Conservation (phyloP, 2,329 filamentous ascomycete species). For the Colletotrichum musae region DNA sequence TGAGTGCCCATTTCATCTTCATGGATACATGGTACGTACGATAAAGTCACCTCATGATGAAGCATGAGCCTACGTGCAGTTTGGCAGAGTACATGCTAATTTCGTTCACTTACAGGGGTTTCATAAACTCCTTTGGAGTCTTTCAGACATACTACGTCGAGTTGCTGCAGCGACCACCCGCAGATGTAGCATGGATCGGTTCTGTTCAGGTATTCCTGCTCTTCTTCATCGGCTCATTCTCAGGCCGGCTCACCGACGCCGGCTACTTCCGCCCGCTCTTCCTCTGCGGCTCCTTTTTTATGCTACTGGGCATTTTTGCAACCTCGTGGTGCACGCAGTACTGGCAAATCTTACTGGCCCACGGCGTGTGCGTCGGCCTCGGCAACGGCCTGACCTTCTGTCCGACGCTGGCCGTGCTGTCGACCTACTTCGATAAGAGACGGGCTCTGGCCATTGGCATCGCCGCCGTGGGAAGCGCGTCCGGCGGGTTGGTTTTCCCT, state of each 20-base stretch:
- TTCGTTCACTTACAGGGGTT: slow-evolving; percentile 50
- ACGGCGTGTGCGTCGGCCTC: slow-evolving; percentile 63
- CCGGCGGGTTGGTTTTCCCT: slow-evolving; percentile 69
- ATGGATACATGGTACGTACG: slow-evolving; percentile 37
- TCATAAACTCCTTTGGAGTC: slow-evolving; percentile 60
- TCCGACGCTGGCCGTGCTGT: slow-evolving; percentile 70
- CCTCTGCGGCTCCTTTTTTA: slow-evolving; percentile 53
- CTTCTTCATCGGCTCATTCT: slow-evolving; percentile 57
- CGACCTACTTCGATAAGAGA: slow-evolving; percentile 72
- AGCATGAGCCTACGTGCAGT: too few species aligned
- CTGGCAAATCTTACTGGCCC: slow-evolving; percentile 65
- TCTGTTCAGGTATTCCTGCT: slow-evolving; percentile 60
- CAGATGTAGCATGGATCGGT: slow-evolving; percentile 61
- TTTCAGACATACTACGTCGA: slow-evolving; percentile 62
- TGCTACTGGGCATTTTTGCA: slow-evolving; percentile 61
- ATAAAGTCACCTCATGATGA: background rate
- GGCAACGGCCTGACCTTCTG: slow-evolving; percentile 71
- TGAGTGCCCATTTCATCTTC: slow-evolving; percentile 36
- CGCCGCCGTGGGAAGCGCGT: slow-evolving; percentile 69
- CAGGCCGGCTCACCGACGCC: slow-evolving; percentile 60
- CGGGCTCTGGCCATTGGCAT: slow-evolving; percentile 72
- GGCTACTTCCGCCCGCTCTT: slow-evolving; percentile 58
- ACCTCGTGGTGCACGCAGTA: slow-evolving; percentile 59
- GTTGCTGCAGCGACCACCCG: slow-evolving; percentile 50
- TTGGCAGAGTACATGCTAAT: background rate